These are phyloP conservation scores for Candida neerlandica DNA, from an alignment of 1,139 yeast species.

Conservation along the genomic window DNA sequence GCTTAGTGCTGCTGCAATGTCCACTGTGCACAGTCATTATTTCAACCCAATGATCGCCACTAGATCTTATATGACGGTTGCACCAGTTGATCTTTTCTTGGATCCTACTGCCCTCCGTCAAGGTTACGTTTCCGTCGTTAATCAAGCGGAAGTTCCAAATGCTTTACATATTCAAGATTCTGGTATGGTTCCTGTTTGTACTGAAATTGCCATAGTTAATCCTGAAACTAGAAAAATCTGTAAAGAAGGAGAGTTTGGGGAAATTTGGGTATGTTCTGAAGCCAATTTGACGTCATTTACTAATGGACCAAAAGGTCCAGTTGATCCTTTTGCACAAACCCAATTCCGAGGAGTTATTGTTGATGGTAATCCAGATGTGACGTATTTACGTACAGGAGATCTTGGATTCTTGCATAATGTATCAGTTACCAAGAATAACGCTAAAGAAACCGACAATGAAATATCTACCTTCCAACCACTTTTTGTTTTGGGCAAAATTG, in stretches of 20 bases:
- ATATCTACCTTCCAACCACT: conserved; percentile 68
- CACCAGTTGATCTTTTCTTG: conserved; percentile 82
- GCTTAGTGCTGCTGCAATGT: conserved; percentile 69
- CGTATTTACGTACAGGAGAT: conserved; percentile 88
- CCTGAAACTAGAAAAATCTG: conserved; percentile 86
- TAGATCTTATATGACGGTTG: conserved; percentile 84
- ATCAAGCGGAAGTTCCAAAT: conserved; percentile 66
- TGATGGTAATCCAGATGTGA: conserved; percentile 63
- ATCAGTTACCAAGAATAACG: conserved; percentile 42
- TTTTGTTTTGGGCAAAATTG: conserved; percentile 81
- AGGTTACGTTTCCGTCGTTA: conserved; percentile 81
- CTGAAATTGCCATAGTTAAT: conserved; percentile 91
- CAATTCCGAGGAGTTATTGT: conserved; percentile 60
- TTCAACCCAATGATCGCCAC: conserved; percentile 85
- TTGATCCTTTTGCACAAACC: conserved; percentile 35
- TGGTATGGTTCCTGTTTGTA: conserved; percentile 94
- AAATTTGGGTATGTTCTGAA: conserved; percentile 93
- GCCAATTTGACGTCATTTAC: conserved; percentile 72
- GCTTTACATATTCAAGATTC: conserved; percentile 87
- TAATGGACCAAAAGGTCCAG: conserved; percentile 54
- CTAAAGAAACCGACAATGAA: conserved; percentile 24
- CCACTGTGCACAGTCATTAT: conserved; percentile 75
- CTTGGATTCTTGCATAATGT: conserved; percentile 87
- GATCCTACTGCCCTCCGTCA: conserved; percentile 89
- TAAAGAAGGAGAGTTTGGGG: conserved; percentile 93